These are phyloP conservation scores for Pyrrhoderma lamaoense DNA, from an alignment of 1,284 basidiomycete species.

Conservation along the genomic window DNA sequence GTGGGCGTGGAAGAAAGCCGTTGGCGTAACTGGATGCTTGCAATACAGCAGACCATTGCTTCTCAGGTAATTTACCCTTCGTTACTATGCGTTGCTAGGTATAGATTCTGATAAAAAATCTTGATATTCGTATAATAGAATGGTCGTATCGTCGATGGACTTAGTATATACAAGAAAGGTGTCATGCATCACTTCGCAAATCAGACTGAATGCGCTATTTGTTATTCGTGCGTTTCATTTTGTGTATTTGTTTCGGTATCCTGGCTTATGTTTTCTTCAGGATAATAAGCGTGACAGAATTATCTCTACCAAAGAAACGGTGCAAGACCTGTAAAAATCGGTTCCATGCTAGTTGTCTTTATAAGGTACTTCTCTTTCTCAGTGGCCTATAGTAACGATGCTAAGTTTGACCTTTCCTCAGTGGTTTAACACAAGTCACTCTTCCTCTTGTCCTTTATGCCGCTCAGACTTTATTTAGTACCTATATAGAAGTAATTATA, in stretches of 20 bases:
- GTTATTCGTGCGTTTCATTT: slow-evolving; percentile 67
- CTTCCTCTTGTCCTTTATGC: slow-evolving; percentile 88
- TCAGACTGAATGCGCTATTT: slow-evolving; percentile 90
- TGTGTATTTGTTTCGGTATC: neutral
- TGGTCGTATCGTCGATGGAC: slow-evolving; percentile 84
- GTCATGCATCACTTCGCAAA: slow-evolving; percentile 89
- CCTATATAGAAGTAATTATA: neutral
- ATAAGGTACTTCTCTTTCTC: slow-evolving; percentile 53
- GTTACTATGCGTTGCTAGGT: slow-evolving; percentile 5
- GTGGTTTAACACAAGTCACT: slow-evolving; percentile 92
- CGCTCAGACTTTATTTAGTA: slow-evolving; percentile 64
- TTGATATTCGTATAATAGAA: slow-evolving; percentile 50
- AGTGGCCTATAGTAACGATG: too few species aligned
- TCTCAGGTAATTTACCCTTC: slow-evolving; percentile 56
- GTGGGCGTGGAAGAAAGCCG: slow-evolving; percentile 87
- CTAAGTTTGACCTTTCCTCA: too few species aligned
- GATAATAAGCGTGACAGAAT: slow-evolving; percentile 89
- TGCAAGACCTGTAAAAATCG: slow-evolving; percentile 95
- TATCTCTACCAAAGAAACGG: slow-evolving; percentile 82
- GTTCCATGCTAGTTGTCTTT: slow-evolving; percentile 91
- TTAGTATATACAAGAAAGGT: slow-evolving; percentile 94
- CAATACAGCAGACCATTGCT: slow-evolving; percentile 88
- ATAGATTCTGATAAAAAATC: neutral
- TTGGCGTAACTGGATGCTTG: slow-evolving; percentile 93
- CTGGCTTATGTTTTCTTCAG: slow-evolving; percentile 34